Evolutionary conservation across 2,329 filamentous ascomycete genomes (phyloP), one percentile per base, ranked within the genome.

Genomic region (Elsinoe fawcettii): DNA sequence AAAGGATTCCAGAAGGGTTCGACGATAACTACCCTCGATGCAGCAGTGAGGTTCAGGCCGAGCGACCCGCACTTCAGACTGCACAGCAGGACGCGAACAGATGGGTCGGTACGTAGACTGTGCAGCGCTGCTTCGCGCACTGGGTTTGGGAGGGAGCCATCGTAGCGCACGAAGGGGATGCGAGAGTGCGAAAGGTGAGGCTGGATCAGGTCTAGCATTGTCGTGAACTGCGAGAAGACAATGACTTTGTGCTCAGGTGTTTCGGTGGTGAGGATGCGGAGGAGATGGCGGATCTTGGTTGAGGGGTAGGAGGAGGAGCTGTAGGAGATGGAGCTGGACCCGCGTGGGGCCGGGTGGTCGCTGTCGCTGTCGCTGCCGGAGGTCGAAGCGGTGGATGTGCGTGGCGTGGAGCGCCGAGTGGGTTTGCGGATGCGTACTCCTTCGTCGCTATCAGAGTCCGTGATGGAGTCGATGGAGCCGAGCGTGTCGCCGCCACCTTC

Each of bases 1-100:
- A 99, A 99, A 0, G 64, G 93, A 71, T 99, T 99, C 93, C 93
- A 99, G 73, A 99, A 99, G 0, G 93, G 93, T 71, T 99, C 93
- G 43, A 99, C 78, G 64, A 99, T 95, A 55, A 99, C 85, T 2
- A 99, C 93, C 16, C 93, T 82, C 61, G 87, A 93, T 8, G 93
- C 93, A 0, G 91, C 93, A 5, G 93, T 99, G 55, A 99, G 77
- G 71, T 99, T 99, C 25, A 99, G 82, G 2, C 93, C 93, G 46
- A 99, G 73, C 51, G 89, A 91, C 62, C 93, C 93, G 66, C 93
- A 97, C 66, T 95, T 93, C 62, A 99, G 79, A 73, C 88, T 95
- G 73, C 93, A 99, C 14, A 99, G 84, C 47, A 99, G 75, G 3
- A 99, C 84, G 5, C 93, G 82, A 12, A 87, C 93, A 30, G 77